These are phyloP conservation scores for Wickerhamomyces sydowiorum DNA, from an alignment of 805 yeast genomes.

Conservation along the genomic window DNA sequence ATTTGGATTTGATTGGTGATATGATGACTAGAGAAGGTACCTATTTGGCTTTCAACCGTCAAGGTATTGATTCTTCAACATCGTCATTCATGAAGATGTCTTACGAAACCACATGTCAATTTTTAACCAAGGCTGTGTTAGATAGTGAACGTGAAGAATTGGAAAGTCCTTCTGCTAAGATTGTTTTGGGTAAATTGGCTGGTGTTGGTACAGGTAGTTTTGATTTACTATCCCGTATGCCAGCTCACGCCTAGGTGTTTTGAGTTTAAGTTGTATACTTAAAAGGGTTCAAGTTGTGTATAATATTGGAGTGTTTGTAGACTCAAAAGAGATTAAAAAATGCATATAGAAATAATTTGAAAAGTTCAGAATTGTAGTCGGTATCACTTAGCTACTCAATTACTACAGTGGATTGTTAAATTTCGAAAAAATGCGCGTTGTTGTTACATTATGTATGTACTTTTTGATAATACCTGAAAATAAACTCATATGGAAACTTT, in stretches of 20 bases:
- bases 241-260: slow-evolving; percentile 13
- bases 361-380: background rate
- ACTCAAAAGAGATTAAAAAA: background rate
- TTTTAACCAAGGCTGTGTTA: slow-evolving; percentile 92
- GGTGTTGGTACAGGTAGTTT: slow-evolving; percentile 96
- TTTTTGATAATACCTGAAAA: background rate
- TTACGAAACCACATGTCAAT: slow-evolving; percentile 96
- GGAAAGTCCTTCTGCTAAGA: slow-evolving; percentile 88
- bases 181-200: slow-evolving; percentile 86
- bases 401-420: no score
- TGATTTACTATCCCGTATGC: slow-evolving; percentile 55
- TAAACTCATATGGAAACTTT: background rate
- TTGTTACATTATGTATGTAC: background rate
- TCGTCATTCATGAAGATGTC: slow-evolving; percentile 99
- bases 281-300: background rate
- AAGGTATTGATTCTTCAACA: slow-evolving; percentile 93
- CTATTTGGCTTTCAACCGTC: slow-evolving; percentile 94
- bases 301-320: background rate
- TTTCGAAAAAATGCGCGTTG: no score
- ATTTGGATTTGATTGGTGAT: slow-evolving; percentile 94
- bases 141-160: slow-evolving; percentile 86
- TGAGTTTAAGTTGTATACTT: background rate
- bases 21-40: slow-evolving; percentile 99
- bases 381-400: no score
- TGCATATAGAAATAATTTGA: background rate